Percentiles rank a stretch among this genome's conserved stretches.
phyloP scores from a whole-genome alignment of 768 basidiomycete species.

The Podaxis pistillaris region DNA sequence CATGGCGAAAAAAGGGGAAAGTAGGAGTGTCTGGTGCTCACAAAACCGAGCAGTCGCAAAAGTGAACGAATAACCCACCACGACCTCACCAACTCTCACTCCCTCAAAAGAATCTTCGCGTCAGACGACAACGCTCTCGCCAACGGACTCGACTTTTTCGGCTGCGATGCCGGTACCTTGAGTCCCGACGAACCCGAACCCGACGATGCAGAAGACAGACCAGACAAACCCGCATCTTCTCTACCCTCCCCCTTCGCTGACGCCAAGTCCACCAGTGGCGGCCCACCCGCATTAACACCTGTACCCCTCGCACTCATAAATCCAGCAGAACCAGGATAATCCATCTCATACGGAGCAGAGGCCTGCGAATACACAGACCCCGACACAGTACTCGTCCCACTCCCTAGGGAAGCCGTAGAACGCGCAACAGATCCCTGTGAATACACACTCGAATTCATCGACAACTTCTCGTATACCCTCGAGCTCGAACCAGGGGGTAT shows the following conservation, averaged over 20 bases:
- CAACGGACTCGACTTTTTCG: conserved; percentile 25
- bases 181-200: neutral
- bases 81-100: neutral
- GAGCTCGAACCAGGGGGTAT: neutral
- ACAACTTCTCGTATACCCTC: neutral
- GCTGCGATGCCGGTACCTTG: conserved; percentile 12
- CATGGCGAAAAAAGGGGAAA: no score
- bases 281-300: neutral
- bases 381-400: neutral
- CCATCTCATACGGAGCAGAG: neutral
- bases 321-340: neutral
- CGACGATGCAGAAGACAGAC: neutral
- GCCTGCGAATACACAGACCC: neutral
- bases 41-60: no score
- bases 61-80: no score
- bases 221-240: neutral
- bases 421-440: neutral
- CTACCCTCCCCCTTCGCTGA: neutral
- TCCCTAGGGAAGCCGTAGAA: neutral
- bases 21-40: no score
- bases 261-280: neutral
- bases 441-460: neutral
- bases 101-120: conserved; percentile 17
- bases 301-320: no score
- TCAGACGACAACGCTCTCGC: conserved; percentile 19